Evolutionary conservation across 192 early-diverging fungal species (phyloP).

Genomic region (Chytriomyces sp.): DNA sequence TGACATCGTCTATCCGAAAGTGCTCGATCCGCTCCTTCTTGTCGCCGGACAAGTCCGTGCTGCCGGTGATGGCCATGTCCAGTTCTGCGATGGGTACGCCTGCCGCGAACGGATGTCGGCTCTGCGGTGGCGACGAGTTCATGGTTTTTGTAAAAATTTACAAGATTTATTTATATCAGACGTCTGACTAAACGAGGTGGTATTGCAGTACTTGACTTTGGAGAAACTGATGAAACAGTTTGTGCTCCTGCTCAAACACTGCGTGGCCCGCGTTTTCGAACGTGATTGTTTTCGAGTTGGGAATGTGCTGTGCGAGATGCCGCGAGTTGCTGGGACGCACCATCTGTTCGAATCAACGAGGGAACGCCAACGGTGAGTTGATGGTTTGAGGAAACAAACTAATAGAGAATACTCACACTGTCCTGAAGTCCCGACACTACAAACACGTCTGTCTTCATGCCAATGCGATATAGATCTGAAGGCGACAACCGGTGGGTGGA

Average conservation of each 20-base stretch:
- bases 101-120: slow-evolving; percentile 3
- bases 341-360: background rate
- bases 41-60: slow-evolving; percentile 11
- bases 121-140: background rate
- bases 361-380: too few species aligned
- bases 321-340: background rate
- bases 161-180: too few species aligned
- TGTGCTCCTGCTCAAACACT: background rate
- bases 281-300: background rate
- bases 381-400: too few species aligned
- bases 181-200: too few species aligned
- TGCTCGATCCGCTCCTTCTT: slow-evolving; percentile 28
- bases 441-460: background rate
- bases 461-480: background rate
- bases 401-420: background rate
- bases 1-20: slow-evolving; percentile 24
- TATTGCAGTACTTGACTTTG: too few species aligned
- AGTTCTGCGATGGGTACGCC: slow-evolving; percentile 7
- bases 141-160: background rate
- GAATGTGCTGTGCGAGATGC: background rate
- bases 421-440: background rate
- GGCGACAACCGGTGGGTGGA: background rate
- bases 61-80: slow-evolving; percentile 10
- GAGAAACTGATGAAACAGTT: background rate
- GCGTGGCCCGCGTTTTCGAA: background rate